A percentile compares a stretch with the other conserved stretches of the same genome.
These are phyloP conservation scores for Dioszegia hungarica DNA, from an alignment of 768 basidiomycete genomes.

Conservation along the genomic window DNA sequence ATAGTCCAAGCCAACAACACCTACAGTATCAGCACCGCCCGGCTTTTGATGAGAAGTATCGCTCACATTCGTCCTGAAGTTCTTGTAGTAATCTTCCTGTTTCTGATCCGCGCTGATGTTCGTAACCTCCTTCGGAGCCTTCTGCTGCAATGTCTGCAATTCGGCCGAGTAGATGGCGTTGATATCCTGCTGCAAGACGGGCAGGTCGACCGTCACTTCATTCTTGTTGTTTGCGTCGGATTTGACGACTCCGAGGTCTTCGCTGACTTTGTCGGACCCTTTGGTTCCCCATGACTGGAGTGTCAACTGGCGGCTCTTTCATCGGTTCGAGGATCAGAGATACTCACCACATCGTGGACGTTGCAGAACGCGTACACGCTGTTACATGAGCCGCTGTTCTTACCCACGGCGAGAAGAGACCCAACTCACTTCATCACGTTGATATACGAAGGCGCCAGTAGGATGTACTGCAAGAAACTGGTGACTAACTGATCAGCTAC, in stretches of 20 bases:
- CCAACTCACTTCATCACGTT: constrained; percentile 87
- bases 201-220: constrained; percentile 79
- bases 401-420: no score
- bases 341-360: constrained; percentile 48
- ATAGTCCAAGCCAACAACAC: constrained; percentile 85
- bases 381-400: constrained; percentile 6
- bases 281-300: constrained; percentile 83
- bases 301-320: background rate
- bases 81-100: constrained; percentile 51
- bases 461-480: constrained; percentile 66
- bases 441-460: constrained; percentile 88
- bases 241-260: constrained; percentile 78
- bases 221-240: constrained; percentile 60
- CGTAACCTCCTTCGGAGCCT: constrained; percentile 67
- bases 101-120: constrained; percentile 48
- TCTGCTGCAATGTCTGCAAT: constrained; percentile 69
- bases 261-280: constrained; percentile 71
- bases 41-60: background rate
- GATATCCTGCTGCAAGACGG: constrained; percentile 75
- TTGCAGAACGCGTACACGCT: constrained; percentile 60
- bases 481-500: constrained; percentile 56
- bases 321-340: background rate
- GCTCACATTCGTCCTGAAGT: constrained; percentile 77
- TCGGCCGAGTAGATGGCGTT: constrained; percentile 73
- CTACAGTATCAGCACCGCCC: constrained; percentile 39